phyloP scores from a whole-genome alignment of 352 stramenopile genomes.

The Phytophthora fragariaefolia region DNA sequence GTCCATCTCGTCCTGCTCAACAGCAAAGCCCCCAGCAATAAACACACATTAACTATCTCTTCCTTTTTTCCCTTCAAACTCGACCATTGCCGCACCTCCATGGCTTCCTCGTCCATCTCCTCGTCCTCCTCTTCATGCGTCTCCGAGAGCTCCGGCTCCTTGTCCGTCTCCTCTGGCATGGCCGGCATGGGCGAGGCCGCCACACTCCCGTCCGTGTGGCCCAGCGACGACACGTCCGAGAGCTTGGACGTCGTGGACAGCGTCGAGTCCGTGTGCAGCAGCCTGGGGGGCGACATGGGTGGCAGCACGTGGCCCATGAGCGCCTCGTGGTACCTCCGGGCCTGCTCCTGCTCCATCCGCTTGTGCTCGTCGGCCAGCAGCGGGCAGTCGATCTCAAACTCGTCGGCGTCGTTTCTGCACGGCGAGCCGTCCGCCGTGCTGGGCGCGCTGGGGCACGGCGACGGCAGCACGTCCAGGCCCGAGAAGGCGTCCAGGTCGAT shows the following conservation, averaged over 20 bases:
- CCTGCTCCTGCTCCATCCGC: slow-evolving; percentile 15
- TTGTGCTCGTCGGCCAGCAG: slow-evolving; percentile 30
- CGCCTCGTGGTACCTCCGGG: slow-evolving; percentile 18
- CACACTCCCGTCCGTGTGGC: slow-evolving; percentile 29
- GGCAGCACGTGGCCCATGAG: slow-evolving; percentile 35
- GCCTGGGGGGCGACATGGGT: slow-evolving; percentile 36
- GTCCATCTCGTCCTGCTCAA: slow-evolving; percentile 55
- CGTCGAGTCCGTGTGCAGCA: slow-evolving; percentile 30
- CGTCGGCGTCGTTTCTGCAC: slow-evolving; percentile 39
- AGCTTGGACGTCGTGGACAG: slow-evolving; percentile 25
- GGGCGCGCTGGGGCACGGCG: slow-evolving; percentile 49
- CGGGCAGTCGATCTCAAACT: slow-evolving; percentile 41
- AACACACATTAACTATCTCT: no score
- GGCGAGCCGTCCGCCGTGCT: slow-evolving; percentile 37
- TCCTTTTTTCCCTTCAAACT: no score
- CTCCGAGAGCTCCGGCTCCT: slow-evolving; percentile 20
- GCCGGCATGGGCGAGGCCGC: slow-evolving; percentile 40
- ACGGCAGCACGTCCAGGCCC: slow-evolving; percentile 58
- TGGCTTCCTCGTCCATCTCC: slow-evolving; percentile 41
- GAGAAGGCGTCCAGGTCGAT: slow-evolving; percentile 54
- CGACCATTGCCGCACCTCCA: slow-evolving; percentile 47
- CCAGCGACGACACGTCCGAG: slow-evolving; percentile 23
- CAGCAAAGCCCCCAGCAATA: not conserved
- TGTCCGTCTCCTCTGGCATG: slow-evolving; percentile 35
- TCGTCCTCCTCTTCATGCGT: slow-evolving; percentile 32